Conservation (phyloP, 2,329 filamentous ascomycete genomes). For the Ophidiomyces ophidiicola region DNA sequence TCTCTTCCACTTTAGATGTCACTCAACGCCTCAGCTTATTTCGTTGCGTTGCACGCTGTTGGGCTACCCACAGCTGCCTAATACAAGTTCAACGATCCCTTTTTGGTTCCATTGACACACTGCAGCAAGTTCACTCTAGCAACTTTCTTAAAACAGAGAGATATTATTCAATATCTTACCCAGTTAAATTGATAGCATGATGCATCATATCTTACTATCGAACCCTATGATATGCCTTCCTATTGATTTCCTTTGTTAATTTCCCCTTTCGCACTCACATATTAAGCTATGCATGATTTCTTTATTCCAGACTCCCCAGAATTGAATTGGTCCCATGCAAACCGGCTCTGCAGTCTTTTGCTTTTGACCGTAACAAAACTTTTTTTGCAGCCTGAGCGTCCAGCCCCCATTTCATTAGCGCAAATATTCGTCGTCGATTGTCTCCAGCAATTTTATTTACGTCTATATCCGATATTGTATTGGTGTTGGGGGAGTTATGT, state of each 20-base stretch:
- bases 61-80: neutral
- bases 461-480: no score
- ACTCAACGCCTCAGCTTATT: neutral
- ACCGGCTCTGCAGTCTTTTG: no score
- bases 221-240: conserved; percentile 7
- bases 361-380: no score
- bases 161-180: conserved; percentile 10
- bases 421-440: neutral
- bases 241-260: conserved; percentile 9
- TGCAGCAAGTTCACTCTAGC: conserved; percentile 3
- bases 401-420: neutral
- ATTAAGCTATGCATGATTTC: neutral
- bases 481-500: no score
- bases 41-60: conserved; percentile 4
- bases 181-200: conserved; percentile 3
- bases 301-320: neutral
- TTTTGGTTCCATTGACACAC: conserved; percentile 3
- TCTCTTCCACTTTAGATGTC: neutral
- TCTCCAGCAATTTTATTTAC: no score
- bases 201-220: conserved; percentile 4
- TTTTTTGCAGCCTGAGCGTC: no score
- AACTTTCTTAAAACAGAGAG: conserved; percentile 6
- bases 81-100: no score
- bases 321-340: no score
- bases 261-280: no score